Evolutionary conservation across 345 rosid species (phyloP).

Genomic region (Gossypium turneri): DNA sequence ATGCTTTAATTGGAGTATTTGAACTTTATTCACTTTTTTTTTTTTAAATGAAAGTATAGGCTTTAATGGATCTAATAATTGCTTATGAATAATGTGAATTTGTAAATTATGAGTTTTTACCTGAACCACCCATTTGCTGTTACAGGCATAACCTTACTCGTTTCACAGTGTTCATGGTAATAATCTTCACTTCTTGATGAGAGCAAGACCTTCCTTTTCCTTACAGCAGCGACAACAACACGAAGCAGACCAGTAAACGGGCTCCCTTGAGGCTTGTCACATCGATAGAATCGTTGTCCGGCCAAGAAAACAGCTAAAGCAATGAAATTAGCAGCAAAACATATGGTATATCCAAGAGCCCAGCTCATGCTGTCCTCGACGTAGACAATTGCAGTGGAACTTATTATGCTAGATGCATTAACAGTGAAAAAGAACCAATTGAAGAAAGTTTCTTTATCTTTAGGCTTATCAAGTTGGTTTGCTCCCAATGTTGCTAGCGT

Average conservation of each 20-base stretch:
- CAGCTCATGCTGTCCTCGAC: conserved; percentile 25
- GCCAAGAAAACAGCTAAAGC: conserved; percentile 14
- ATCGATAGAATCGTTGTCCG: conserved; percentile 15
- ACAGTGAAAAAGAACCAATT: conserved; percentile 25
- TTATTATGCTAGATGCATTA: conserved; percentile 3
- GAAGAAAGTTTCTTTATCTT: conserved; percentile 25
- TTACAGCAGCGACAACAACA: conserved; percentile 22
- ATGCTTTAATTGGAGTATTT: no score
- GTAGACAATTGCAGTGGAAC: conserved; percentile 18
- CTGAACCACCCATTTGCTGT: conserved; percentile 25
- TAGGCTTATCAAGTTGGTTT: conserved; percentile 21
- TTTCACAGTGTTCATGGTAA: conserved; percentile 14
- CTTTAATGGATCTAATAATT: neutral
- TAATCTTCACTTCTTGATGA: conserved; percentile 13
- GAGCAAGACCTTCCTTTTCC: conserved; percentile 10
- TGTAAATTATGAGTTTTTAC: neutral
- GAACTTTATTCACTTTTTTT: neutral
- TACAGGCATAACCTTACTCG: neutral
- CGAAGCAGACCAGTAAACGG: conserved; percentile 16
- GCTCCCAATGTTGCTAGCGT: conserved; percentile 30
- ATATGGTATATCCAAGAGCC: conserved; percentile 26
- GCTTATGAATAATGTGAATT: neutral
- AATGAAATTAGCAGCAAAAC: conserved; percentile 13
- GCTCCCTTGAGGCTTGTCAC: conserved; percentile 20
- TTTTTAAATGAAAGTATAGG: neutral